These are phyloP conservation scores for Claviceps sp. DNA, from an alignment of 2,329 filamentous ascomycete species.

Conservation along the genomic window DNA sequence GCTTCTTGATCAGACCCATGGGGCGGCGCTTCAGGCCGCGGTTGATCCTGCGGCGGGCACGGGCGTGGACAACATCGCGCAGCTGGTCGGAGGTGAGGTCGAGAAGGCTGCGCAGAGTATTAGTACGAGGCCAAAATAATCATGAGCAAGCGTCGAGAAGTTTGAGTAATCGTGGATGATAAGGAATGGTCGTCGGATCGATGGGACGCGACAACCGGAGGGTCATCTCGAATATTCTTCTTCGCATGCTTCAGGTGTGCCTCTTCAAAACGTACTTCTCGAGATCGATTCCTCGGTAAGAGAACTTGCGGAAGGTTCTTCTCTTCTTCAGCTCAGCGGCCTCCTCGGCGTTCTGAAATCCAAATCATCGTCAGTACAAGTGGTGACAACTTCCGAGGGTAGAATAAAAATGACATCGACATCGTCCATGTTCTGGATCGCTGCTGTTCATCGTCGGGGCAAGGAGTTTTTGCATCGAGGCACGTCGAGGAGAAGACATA, in stretches of 20 bases:
- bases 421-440: neutral
- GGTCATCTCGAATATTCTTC: neutral
- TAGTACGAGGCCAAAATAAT: conserved; percentile 6
- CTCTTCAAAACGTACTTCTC: conserved; percentile 65
- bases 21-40: conserved; percentile 99
- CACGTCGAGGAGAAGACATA: conserved; percentile 37
- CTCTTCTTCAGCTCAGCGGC: conserved; percentile 99
- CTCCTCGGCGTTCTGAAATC: conserved; percentile 77
- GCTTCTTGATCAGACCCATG: conserved; percentile 99
- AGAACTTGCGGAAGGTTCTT: conserved; percentile 99
- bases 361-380: conserved; percentile 15
- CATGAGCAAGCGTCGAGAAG: neutral
- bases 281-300: conserved; percentile 98
- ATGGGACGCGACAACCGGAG: neutral
- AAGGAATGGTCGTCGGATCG: neutral
- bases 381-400: neutral
- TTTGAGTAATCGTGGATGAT: neutral
- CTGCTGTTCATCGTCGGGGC: conserved; percentile 10
- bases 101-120: conserved; percentile 59
- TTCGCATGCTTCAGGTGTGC: conserved; percentile 5
- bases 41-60: conserved; percentile 98
- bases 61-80: conserved; percentile 97
- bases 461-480: conserved; percentile 13
- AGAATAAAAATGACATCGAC: neutral
- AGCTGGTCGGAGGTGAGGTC: conserved; percentile 98